Evolutionary conservation across 306 rosid species (phyloP).

Genomic region (Inga laurina): DNA sequence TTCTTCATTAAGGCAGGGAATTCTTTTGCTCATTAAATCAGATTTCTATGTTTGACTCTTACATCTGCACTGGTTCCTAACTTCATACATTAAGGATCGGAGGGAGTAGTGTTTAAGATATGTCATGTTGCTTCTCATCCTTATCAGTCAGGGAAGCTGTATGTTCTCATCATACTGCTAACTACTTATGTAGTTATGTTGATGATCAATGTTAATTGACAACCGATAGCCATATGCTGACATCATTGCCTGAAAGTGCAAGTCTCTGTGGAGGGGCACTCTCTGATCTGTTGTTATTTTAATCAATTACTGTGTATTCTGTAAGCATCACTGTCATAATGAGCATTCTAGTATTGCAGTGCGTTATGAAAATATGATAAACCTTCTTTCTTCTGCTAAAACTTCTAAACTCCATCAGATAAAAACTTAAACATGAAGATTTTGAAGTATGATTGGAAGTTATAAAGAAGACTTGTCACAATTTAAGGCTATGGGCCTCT

Average conservation of each 20-base stretch:
- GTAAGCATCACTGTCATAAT: background rate
- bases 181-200: background rate
- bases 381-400: background rate
- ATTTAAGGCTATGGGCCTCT: conserved; percentile 10
- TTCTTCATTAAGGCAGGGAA: too few species aligned
- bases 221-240: too few species aligned
- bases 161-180: background rate
- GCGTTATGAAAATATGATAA: background rate
- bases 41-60: too few species aligned
- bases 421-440: background rate
- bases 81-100: too few species aligned
- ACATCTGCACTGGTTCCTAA: too few species aligned
- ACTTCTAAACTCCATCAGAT: background rate
- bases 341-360: background rate
- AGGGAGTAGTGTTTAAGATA: background rate
- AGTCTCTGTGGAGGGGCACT: background rate
- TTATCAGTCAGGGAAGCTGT: background rate
- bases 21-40: too few species aligned
- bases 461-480: background rate
- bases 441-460: background rate
- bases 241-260: background rate
- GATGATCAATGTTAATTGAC: background rate
- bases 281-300: background rate
- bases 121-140: background rate
- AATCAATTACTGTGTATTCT: background rate